Conservation (phyloP, 495 filamentous ascomycete species). For the Darksidea phi region DNA sequence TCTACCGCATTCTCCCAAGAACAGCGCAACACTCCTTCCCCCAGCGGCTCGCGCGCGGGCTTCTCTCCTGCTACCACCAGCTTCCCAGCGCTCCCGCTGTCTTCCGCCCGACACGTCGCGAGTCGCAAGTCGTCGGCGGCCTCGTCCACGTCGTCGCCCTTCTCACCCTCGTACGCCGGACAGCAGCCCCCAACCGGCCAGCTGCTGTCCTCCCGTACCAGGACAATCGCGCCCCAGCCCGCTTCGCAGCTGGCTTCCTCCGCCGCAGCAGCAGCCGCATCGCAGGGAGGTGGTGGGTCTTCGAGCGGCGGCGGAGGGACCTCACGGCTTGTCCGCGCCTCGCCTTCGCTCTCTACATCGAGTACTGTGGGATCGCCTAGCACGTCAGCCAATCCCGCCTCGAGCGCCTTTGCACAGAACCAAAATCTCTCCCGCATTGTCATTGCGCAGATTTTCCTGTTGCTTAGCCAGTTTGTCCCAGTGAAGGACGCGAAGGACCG, state of each 20-base stretch:
- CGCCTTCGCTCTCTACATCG: conserved; percentile 61
- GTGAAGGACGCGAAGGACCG: conserved; percentile 81
- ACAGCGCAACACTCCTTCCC: conserved; percentile 44
- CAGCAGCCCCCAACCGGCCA: conserved; percentile 55
- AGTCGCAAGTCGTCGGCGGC: conserved; percentile 53
- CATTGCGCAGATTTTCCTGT: conserved; percentile 88
- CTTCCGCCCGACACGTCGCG: conserved; percentile 49
- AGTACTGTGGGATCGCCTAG: conserved; percentile 60
- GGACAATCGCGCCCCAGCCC: conserved; percentile 61
- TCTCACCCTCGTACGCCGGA: conserved; percentile 57
- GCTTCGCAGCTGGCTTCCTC: conserved; percentile 62
- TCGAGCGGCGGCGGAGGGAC: conserved; percentile 56
- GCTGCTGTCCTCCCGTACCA: conserved; percentile 59
- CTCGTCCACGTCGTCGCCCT: conserved; percentile 53
- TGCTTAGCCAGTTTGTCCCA: conserved; percentile 73
- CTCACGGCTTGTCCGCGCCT: conserved; percentile 60
- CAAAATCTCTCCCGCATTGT: conserved; percentile 72
- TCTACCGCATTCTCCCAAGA: conserved; percentile 54
- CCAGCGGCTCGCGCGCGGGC: conserved; percentile 46
- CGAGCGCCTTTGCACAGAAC: conserved; percentile 18
- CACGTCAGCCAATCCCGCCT: conserved; percentile 51
- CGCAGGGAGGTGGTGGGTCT: conserved; percentile 55
- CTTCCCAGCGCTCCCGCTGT: conserved; percentile 58
- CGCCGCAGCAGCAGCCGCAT: conserved; percentile 53
- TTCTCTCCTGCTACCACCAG: conserved; percentile 54